Evolutionary conservation across 805 yeast species (phyloP).

Genomic region (Pichia pseudocactophila): DNA sequence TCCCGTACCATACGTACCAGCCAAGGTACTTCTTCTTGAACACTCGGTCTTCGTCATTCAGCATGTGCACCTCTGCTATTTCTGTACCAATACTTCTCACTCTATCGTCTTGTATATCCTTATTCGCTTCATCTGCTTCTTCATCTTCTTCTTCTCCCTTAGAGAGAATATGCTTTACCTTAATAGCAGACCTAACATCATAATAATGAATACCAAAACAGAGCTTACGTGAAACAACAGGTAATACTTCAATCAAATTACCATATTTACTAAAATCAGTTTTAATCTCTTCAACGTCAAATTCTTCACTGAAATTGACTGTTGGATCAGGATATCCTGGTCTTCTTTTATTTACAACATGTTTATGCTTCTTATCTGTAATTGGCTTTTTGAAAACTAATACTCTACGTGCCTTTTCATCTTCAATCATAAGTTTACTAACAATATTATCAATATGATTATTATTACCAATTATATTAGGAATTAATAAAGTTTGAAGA

Average conservation of each 20-base stretch:
- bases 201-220: constrained; percentile 53
- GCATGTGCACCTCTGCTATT: not conserved
- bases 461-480: constrained; percentile 6
- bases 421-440: constrained; percentile 21
- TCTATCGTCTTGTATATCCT: no score
- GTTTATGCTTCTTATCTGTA: constrained; percentile 17
- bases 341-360: constrained; percentile 11
- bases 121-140: no score
- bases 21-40: constrained; percentile 35
- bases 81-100: not conserved
- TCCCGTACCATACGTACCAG: constrained; percentile 62
- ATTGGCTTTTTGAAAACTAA: constrained; percentile 38
- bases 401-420: constrained; percentile 45
- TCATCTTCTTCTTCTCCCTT: not conserved
- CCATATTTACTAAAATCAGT: constrained; percentile 52
- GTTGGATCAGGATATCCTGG: constrained; percentile 36
- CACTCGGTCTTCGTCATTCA: not conserved
- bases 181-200: constrained; percentile 51
- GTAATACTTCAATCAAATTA: constrained; percentile 48
- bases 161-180: constrained; percentile 38
- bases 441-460: constrained; percentile 9
- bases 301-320: constrained; percentile 33
- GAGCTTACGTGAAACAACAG: constrained; percentile 58
- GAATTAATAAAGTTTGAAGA: constrained; percentile 40
- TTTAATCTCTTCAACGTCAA: constrained; percentile 37